Evolutionary conservation across 1,284 basidiomycete species (phyloP).

Genomic region (Clitocybe nebularis): DNA sequence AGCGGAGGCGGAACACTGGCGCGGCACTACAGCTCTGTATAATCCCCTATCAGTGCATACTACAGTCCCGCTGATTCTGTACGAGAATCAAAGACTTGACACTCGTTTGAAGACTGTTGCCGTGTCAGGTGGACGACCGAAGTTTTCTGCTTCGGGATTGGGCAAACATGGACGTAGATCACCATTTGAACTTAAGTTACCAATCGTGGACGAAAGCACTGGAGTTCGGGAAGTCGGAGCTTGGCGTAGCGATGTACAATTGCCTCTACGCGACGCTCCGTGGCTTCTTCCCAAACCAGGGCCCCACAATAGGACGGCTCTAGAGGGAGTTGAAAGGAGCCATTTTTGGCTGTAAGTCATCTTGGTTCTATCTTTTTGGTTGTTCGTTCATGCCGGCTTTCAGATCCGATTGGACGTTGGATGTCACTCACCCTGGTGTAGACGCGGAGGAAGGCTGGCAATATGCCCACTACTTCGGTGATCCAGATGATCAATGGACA

Average conservation of each 20-base stretch:
- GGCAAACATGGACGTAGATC: conserved; percentile 64
- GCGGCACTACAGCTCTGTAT: conserved; percentile 56
- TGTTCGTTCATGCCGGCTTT: conserved; percentile 13
- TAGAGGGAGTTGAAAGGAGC: conserved; percentile 68
- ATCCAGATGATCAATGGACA: conserved; percentile 75
- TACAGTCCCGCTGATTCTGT: conserved; percentile 72
- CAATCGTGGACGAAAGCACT: conserved; percentile 50
- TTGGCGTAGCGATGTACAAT: conserved; percentile 73
- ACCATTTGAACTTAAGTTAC: conserved; percentile 73
- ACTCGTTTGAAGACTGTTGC: conserved; percentile 80
- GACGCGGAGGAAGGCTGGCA: conserved; percentile 87
- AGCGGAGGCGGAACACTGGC: conserved; percentile 78
- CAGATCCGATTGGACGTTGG: conserved; percentile 88
- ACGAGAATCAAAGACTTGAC: conserved; percentile 82
- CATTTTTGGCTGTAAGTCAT: conserved; percentile 80
- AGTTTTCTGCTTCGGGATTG: conserved; percentile 77
- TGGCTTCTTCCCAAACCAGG: conserved; percentile 64
- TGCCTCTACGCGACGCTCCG: conserved; percentile 68
- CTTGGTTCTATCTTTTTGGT: conserved; percentile 3
- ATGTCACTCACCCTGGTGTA: conserved; percentile 78
- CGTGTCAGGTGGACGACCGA: conserved; percentile 73
- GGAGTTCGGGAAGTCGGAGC: conserved; percentile 52
- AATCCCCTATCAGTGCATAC: conserved; percentile 83
- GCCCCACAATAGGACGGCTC: conserved; percentile 35
- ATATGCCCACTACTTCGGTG: conserved; percentile 75